A percentile compares a stretch with the other conserved stretches of the same genome.
Conservation (phyloP, 2,329 filamentous ascomycete genomes). For the Neurospora sp. region DNA sequence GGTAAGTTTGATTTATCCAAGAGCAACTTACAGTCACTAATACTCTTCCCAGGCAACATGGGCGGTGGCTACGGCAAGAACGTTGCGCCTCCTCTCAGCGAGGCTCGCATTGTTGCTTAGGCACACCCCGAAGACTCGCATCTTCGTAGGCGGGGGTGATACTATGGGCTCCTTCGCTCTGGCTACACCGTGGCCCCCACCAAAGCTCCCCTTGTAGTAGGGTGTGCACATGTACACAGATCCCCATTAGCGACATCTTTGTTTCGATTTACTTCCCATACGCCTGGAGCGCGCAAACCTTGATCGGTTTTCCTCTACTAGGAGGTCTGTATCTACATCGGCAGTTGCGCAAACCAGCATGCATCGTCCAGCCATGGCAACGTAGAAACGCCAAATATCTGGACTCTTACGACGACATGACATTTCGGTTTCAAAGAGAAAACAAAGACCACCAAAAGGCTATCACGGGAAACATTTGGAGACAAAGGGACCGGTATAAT, state of each 20-base stretch:
- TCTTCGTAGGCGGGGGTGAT: neutral
- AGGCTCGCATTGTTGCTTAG: slow-evolving; percentile 18
- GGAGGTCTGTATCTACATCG: neutral
- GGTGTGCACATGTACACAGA: neutral
- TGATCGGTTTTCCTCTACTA: neutral
- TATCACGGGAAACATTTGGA: neutral
- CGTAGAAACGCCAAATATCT: neutral
- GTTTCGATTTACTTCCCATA: neutral
- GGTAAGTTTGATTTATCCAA: slow-evolving; percentile 42
- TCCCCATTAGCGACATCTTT: neutral
- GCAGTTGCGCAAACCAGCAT: neutral
- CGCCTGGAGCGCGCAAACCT: neutral
- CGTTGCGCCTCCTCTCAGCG: slow-evolving; percentile 33
- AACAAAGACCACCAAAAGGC: neutral
- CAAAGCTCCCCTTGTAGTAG: neutral
- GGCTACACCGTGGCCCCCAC: neutral
- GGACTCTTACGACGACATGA: neutral
- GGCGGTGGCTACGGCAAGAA: slow-evolving; percentile 40
- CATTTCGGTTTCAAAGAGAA: neutral
- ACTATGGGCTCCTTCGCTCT: neutral
- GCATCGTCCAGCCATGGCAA: neutral
- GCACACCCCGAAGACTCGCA: neutral
- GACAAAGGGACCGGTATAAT: neutral
- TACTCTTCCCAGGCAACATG: slow-evolving; percentile 36
- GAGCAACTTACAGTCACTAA: slow-evolving; percentile 11